Evolutionary conservation across 768 basidiomycete species (phyloP), one percentile per base, ranked within the genome.

Genomic region (Coprinopsis sp.): DNA sequence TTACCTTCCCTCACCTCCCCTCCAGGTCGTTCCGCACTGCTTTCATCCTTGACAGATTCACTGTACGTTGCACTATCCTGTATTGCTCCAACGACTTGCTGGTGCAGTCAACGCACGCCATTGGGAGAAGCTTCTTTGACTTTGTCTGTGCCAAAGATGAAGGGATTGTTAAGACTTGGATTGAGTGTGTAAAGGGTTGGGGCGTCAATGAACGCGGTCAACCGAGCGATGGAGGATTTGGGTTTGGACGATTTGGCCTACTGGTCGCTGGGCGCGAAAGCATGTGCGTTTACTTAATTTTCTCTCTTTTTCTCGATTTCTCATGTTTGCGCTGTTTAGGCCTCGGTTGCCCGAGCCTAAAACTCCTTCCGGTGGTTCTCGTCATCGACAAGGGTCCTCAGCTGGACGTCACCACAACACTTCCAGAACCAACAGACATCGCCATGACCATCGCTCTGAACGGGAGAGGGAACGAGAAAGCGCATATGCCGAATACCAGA

Each of bases 141-240:
- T 90, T 87, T 57, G 84, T 91, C 10, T 60, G 72, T 14, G 67
- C 64, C 57, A 69, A 74, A 52, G 84, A 86, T 54, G 87, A 88
- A 64, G 65, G 64, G 10, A 70, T 75, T 40, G 86, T 91, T 19
- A 76, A 79, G 21, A 75, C 71, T 44, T 89, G 86, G 85, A 81
- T 91, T 42, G 81, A 81, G 51, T 77, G 78, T 41, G 78, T 89
- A 55, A 91, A 91, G 59, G 76, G 79, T 2, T 89, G 87, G 83
- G 87, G 87, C 14, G 86, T 90, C 39, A 90, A 90, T 51, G 88
- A 90, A 61, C 76, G 79, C 2, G 88, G 87, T 0, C 84, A 86
- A 63, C 87, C 87, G 19, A 85, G 83, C 58, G 86, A 89, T 53
- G 87, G 87, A 27, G 88, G 88, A 1, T 91, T 91, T 59, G 88